Evolutionary conservation across 805 yeast genomes (phyloP).

Genomic region (Blastobotrys americana): DNA sequence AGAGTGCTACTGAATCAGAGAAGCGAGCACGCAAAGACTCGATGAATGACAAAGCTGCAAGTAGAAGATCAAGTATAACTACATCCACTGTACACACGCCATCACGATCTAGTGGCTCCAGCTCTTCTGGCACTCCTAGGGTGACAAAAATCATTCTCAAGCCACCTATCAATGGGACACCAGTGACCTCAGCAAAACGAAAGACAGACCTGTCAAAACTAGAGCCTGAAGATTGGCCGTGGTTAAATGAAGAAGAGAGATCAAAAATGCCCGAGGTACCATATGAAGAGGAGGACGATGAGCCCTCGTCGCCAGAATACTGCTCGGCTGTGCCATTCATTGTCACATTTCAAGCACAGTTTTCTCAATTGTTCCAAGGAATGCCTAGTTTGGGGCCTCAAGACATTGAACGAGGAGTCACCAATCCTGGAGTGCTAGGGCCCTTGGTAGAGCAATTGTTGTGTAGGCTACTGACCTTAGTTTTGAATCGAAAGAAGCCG

Average conservation of each 20-base stretch:
- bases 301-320: neutral
- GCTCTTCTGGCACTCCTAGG: no score
- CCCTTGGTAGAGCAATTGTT: slow-evolving; percentile 28
- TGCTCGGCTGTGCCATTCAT: slow-evolving; percentile 17
- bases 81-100: no score
- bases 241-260: neutral
- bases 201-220: neutral
- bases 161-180: no score
- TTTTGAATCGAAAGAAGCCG: slow-evolving; percentile 35
- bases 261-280: neutral
- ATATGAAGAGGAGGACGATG: neutral
- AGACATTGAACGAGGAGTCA: slow-evolving; percentile 34
- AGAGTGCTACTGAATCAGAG: no score
- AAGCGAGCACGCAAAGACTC: no score
- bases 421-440: slow-evolving; percentile 15
- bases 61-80: no score
- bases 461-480: slow-evolving; percentile 30
- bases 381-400: slow-evolving; percentile 34
- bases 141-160: no score
- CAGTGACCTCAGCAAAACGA: no score
- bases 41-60: no score
- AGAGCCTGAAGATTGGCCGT: neutral
- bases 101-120: no score
- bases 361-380: slow-evolving; percentile 27
- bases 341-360: slow-evolving; percentile 25